A percentile compares a stretch with the other conserved stretches of the same genome.
These are phyloP conservation scores for Chalaropsis thielavioides DNA, from an alignment of 2,329 filamentous ascomycete species.

Conservation along the genomic window DNA sequence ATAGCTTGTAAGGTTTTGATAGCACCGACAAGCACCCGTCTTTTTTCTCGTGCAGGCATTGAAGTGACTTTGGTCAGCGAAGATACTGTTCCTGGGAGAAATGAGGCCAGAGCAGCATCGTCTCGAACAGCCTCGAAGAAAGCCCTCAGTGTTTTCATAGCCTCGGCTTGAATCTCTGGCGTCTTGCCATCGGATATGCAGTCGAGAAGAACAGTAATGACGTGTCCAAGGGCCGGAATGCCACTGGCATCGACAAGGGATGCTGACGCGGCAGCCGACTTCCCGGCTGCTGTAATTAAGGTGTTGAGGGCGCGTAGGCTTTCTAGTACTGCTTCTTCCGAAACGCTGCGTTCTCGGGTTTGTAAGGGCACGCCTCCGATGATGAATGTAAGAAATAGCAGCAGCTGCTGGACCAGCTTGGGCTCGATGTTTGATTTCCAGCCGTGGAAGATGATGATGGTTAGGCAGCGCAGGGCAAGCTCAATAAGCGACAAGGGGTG, in stretches of 20 bases:
- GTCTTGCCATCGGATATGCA: conserved; percentile 51
- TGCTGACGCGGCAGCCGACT: conserved; percentile 34
- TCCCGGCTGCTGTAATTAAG: conserved; percentile 46
- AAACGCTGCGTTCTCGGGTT: conserved; percentile 31
- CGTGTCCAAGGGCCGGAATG: conserved; percentile 68
- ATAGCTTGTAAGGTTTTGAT: conserved; percentile 44
- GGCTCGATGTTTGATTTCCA: conserved; percentile 61
- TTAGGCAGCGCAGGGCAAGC: conserved; percentile 58
- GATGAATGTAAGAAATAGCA: conserved; percentile 72
- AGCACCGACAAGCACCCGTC: conserved; percentile 45
- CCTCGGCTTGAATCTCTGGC: conserved; percentile 54
- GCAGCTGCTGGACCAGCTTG: conserved; percentile 65
- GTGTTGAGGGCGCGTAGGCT: conserved; percentile 55
- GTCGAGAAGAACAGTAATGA: conserved; percentile 66
- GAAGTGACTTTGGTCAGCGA: conserved; percentile 62
- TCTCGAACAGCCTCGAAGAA: conserved; percentile 53
- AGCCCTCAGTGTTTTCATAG: conserved; percentile 47
- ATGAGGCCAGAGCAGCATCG: conserved; percentile 61
- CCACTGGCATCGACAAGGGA: conserved; percentile 42
- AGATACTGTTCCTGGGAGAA: conserved; percentile 79
- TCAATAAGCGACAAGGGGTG: conserved; percentile 63
- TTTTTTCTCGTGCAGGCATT: conserved; percentile 44
- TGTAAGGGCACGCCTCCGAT: conserved; percentile 56
- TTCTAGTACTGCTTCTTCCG: conserved; percentile 62
- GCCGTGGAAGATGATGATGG: conserved; percentile 57